Evolutionary conservation across 2,329 filamentous ascomycete genomes (phyloP), one percentile per base, ranked within the genome.

Genomic region (Harringtonia aguacate): DNA sequence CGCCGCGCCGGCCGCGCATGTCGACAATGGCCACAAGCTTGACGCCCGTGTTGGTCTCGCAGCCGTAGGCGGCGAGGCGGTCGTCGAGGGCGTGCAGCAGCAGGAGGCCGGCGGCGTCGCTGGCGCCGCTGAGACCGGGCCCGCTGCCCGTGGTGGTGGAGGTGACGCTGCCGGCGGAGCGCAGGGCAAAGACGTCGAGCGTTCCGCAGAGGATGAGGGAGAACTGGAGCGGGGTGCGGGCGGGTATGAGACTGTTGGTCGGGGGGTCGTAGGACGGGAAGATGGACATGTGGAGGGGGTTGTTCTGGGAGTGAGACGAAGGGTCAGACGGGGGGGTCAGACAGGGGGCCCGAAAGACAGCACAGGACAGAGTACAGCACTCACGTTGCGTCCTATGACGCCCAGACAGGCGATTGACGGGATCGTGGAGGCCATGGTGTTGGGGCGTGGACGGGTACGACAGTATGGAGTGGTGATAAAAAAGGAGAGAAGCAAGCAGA

Each of bases 41-140:
- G 50, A 95, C 79, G 34, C 88, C 88, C 22, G 92, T 97, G 64
- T 95, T 97, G 45, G 92, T 95, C 63, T 97, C 77, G 79, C 86
- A 95, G 56, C 92, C 92, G 67, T 97, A 98, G 53, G 88, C 84
- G 30, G 89, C 88, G 38, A 97, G 74, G 22, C 89, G 78, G 66
- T 98, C 90, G 67, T 97, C 92, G 47, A 97, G 74, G 47, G 89
- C 88, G 66, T 97, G 90, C 41, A 98, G 74, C 13, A 97, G 76
- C 27, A 92, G 90, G 52, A 92, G 82, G 38, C 48, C 50, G 15
- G 45, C 36, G 15, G 50, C 45, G 15, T 52, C 49, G 39, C 47
- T 51, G 61, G 97, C 90, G 54, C 92, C 88, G 41, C 86, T 84
- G 36, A 78, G 63, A 9, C 69, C 68, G 22, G 64, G 62, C 36